Conservation (phyloP, 495 filamentous ascomycete genomes). For the Talaromyces trachyspermus region DNA sequence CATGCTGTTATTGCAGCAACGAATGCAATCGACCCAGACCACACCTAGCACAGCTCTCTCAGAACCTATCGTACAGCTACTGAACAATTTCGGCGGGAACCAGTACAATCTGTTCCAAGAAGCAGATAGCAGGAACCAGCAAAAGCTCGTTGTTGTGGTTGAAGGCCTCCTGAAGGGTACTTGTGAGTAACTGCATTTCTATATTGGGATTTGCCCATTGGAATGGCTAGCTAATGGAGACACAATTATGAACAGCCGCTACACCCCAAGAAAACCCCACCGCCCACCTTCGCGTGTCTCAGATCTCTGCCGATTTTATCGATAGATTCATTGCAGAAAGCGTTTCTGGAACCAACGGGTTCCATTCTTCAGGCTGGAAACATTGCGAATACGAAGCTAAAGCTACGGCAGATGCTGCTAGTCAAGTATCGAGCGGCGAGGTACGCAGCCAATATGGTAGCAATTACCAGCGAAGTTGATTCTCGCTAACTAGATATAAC, state of each 20-base stretch:
- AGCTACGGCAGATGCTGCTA: neutral
- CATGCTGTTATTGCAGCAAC: slow-evolving; percentile 7
- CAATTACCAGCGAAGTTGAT: no score
- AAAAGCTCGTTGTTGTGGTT: slow-evolving; percentile 3
- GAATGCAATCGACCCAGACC: slow-evolving; percentile 1
- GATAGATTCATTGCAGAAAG: neutral
- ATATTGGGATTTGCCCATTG: neutral
- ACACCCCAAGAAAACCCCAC: neutral
- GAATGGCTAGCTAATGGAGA: neutral
- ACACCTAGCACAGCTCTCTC: slow-evolving; percentile 3
- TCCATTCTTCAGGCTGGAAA: neutral
- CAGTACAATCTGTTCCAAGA: slow-evolving; percentile 23
- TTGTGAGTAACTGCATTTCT: slow-evolving; percentile 6
- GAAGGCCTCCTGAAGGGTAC: slow-evolving; percentile 4
- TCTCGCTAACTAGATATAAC: no score
- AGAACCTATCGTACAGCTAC: slow-evolving; percentile 24
- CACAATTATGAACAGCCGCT: neutral
- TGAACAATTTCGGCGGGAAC: slow-evolving; percentile 34
- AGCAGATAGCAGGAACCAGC: neutral
- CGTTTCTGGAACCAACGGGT: neutral
- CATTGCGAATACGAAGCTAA: slow-evolving; percentile 3
- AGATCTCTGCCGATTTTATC: slow-evolving; percentile 2
- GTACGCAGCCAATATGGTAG: no score
- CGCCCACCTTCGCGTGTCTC: neutral
- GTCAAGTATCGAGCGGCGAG: neutral